Conservation (phyloP, 2,329 filamentous ascomycete genomes). For the Claviceps sp. region DNA sequence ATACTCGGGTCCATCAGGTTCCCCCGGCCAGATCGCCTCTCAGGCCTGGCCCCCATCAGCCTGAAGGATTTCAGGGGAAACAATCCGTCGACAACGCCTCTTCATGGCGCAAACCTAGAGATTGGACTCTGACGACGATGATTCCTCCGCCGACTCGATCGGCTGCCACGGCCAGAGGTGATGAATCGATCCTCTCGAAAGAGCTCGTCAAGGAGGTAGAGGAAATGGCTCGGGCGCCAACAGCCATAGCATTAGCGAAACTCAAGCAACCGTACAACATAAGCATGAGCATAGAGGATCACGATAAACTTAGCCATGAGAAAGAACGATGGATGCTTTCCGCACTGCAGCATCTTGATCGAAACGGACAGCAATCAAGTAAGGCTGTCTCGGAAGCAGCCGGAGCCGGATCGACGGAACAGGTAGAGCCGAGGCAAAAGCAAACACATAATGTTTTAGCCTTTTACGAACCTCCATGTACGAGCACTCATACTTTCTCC, state of each 20-base stretch:
- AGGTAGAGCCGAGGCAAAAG: constrained; percentile 11
- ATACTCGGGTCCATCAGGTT: not conserved
- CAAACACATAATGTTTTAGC: constrained; percentile 22
- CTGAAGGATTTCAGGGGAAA: not conserved
- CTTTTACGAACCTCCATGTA: constrained; percentile 39
- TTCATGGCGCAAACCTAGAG: constrained; percentile 1
- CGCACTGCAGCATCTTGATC: constrained; percentile 34
- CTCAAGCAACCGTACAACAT: constrained; percentile 6
- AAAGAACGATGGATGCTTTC: constrained; percentile 41
- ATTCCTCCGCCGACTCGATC: not conserved
- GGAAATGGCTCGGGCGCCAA: constrained; percentile 6
- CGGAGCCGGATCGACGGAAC: not conserved
- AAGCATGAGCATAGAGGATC: not conserved
- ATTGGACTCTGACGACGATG: not conserved
- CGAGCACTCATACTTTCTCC: not conserved
- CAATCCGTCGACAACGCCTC: constrained; percentile 2
- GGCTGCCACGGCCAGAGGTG: not conserved
- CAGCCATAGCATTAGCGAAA: constrained; percentile 7
- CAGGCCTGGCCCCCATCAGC: not conserved
- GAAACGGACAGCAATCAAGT: constrained; percentile 6
- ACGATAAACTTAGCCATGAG: constrained; percentile 13
- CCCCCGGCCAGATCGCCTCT: constrained; percentile 3
- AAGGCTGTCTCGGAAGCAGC: not conserved
- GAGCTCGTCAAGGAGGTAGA: constrained; percentile 3
- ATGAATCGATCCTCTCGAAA: not conserved